Evolutionary conservation across 164 flowering plant species (phyloP).

Genomic region (Umbilicus rupestris): DNA sequence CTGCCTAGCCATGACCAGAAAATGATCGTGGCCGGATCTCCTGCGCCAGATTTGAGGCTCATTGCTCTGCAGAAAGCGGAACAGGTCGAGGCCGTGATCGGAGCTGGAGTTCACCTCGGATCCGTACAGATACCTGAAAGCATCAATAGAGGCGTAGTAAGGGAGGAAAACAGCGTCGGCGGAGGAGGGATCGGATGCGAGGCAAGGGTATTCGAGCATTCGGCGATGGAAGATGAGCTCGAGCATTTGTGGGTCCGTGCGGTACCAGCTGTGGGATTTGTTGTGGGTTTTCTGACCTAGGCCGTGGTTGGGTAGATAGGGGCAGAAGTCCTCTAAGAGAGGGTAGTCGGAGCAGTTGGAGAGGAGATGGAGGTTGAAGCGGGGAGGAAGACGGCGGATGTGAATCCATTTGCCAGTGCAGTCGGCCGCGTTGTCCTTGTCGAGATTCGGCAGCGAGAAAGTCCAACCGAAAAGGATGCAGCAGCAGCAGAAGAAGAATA

Average conservation of each 20-base stretch:
- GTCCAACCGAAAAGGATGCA: neutral
- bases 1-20: constrained; percentile 70
- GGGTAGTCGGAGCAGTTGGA: constrained; percentile 66
- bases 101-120: constrained; percentile 46
- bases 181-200: constrained; percentile 44
- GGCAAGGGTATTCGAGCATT: constrained; percentile 83
- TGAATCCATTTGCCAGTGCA: constrained; percentile 61
- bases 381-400: constrained; percentile 67
- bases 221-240: constrained; percentile 87
- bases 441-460: neutral
- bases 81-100: constrained; percentile 59
- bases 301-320: constrained; percentile 72
- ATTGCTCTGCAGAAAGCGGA: constrained; percentile 26
- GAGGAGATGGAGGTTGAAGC: constrained; percentile 78
- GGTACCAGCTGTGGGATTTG: constrained; percentile 77
- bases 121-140: constrained; percentile 66
- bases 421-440: constrained; percentile 14
- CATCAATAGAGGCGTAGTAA: constrained; percentile 64
- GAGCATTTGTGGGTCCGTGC: constrained; percentile 69
- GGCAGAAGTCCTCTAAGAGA: constrained; percentile 49
- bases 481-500: neutral
- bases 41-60: constrained; percentile 42
- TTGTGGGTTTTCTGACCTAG: constrained; percentile 87
- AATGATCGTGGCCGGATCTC: constrained; percentile 60
- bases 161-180: constrained; percentile 81